Conservation (phyloP, 2,329 filamentous ascomycete species). For the Fusarium anguioides region DNA sequence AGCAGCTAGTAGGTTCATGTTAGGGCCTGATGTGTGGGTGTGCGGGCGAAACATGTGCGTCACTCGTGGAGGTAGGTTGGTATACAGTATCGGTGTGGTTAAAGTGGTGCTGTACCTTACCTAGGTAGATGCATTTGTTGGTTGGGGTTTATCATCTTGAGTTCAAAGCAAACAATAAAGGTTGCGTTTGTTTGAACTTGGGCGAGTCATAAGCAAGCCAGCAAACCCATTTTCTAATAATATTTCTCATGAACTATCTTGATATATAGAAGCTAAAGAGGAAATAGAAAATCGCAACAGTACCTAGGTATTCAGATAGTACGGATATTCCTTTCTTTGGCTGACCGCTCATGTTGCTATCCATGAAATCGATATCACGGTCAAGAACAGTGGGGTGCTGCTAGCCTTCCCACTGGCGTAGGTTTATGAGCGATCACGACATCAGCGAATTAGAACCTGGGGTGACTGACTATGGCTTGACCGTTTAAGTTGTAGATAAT, state of each 20-base stretch:
- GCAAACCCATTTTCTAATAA: no score
- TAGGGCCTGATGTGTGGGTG: constrained; percentile 45
- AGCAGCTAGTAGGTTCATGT: constrained; percentile 43
- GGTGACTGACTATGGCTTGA: background rate
- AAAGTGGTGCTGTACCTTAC: constrained; percentile 32
- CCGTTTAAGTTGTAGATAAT: background rate
- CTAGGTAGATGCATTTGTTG: constrained; percentile 16
- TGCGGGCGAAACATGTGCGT: constrained; percentile 43
- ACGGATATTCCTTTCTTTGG: constrained; percentile 1
- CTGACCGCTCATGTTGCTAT: constrained; percentile 28
- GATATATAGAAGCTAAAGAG: background rate
- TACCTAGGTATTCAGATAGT: background rate
- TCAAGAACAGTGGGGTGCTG: constrained; percentile 28
- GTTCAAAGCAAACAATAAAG: constrained; percentile 5
- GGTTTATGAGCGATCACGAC: constrained; percentile 17
- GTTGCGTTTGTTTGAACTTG: background rate
- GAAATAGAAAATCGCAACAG: background rate
- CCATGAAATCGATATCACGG: constrained; percentile 2
- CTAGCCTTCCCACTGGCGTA: constrained; percentile 15
- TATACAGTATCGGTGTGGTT: constrained; percentile 35
- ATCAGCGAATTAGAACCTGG: constrained; percentile 2
- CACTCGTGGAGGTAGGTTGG: constrained; percentile 25
- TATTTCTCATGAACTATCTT: background rate
- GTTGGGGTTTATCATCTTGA: background rate
- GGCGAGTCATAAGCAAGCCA: background rate